phyloP scores from a whole-genome alignment of 352 stramenopile species.

The Elongisporangium anandrum region DNA sequence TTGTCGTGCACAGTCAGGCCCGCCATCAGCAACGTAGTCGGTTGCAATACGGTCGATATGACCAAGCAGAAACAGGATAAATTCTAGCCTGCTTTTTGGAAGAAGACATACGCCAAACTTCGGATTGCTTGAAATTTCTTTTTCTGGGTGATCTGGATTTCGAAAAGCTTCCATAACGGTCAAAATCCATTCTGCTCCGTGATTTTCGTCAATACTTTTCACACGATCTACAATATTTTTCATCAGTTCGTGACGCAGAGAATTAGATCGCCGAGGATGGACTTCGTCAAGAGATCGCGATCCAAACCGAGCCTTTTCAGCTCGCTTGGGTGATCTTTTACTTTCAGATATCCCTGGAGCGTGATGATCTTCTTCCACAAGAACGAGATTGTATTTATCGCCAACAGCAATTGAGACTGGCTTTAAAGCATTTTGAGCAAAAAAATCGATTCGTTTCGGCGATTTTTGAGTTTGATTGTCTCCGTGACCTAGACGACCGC shows the following conservation, averaged over 20 bases:
- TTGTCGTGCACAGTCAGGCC: constrained; percentile 1
- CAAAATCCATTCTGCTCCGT: background rate
- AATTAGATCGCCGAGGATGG: background rate
- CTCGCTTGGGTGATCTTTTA: background rate
- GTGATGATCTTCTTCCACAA: constrained; percentile 34
- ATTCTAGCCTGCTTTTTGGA: constrained; percentile 8
- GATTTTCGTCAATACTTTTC: background rate
- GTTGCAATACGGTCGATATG: constrained; percentile 38
- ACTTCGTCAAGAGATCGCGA: background rate
- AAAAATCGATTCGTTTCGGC: constrained; percentile 55
- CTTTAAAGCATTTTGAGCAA: constrained; percentile 36
- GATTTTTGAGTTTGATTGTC: constrained; percentile 59
- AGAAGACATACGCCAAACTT: background rate
- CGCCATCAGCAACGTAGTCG: constrained; percentile 17
- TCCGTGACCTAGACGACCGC: constrained; percentile 67
- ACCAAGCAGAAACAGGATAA: constrained; percentile 34
- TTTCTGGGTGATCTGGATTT: background rate
- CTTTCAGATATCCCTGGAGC: background rate
- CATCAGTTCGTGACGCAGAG: background rate
- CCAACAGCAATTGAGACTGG: constrained; percentile 77
- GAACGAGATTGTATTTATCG: constrained; percentile 84
- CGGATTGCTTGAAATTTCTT: background rate
- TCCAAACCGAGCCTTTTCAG: background rate
- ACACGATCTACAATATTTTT: background rate
- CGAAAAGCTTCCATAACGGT: background rate